Evolutionary conservation across 192 early-diverging fungal genomes (phyloP), one percentile per base, ranked within the genome.

Genomic region (Fimicolochytrium jonesii): DNA sequence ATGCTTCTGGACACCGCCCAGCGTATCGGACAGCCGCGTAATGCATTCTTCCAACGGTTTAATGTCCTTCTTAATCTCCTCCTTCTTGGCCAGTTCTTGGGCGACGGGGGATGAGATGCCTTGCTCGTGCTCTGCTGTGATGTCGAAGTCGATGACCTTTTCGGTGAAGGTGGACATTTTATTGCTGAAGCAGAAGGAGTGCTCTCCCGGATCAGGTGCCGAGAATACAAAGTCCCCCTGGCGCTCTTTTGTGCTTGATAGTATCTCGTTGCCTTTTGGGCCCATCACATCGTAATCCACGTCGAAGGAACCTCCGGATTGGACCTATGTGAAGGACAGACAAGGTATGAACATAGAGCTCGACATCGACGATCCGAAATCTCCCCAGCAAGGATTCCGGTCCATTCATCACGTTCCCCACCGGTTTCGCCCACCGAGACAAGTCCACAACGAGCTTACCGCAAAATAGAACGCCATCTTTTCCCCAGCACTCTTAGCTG

Each of bases 381-480:
- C n/a, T n/a, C n/a, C n/a, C n/a, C n/a, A n/a, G n/a, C n/a, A n/a
- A n/a, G n/a, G n/a, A n/a, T n/a, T n/a, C n/a, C n/a, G n/a, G n/a
- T n/a, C n/a, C n/a, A n/a, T n/a, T n/a, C n/a, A n/a, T n/a, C n/a
- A n/a, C n/a, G n/a, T n/a, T n/a, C n/a, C n/a, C n/a, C n/a, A n/a
- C n/a, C n/a, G n/a, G n/a, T n/a, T n/a, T n/a, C n/a, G n/a, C n/a
- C n/a, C n/a, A n/a, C n/a, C 5, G 48, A 17, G 25, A 50, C 25
- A 11, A 11, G 17, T 47, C 11, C 45, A 47, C 25, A 28, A 2
- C 20, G 0, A 18, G 48, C 90, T 73, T 88, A 98, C 95, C 42
- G 93, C 92, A 87, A 95, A 98, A 79, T 96, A 98, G 69, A 98
- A 93, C 35, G 87, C 87, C 52, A 98, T 71, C 76, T 98, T 98